These are phyloP conservation scores for Suillus sp. DNA, from an alignment of 768 basidiomycete species.

Conservation along the genomic window DNA sequence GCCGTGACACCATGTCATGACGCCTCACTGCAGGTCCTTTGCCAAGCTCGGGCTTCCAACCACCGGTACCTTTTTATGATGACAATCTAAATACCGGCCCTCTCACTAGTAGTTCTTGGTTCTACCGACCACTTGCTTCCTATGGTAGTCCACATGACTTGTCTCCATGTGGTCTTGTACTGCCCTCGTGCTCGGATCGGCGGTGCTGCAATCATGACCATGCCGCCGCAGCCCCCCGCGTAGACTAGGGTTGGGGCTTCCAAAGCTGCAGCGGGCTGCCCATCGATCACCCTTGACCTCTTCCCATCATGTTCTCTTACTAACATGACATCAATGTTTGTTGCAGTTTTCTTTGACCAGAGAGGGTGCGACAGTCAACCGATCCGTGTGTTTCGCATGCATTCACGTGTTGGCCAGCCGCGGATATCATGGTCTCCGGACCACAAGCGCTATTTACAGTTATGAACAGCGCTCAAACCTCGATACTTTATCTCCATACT, in stretches of 20 bases:
- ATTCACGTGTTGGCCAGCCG: background rate
- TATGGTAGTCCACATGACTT: slow-evolving; percentile 25
- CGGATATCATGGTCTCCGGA: slow-evolving; percentile 6
- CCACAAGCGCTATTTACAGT: background rate
- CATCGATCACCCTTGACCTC: slow-evolving; percentile 10
- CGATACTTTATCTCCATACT: slow-evolving; percentile 3
- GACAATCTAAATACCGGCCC: slow-evolving; percentile 17
- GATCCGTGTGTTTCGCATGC: background rate
- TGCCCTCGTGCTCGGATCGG: slow-evolving; percentile 26
- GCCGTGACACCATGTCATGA: background rate
- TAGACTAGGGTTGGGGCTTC: slow-evolving; percentile 11
- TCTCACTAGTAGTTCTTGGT: too few species aligned
- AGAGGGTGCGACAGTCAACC: background rate
- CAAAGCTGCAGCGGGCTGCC: background rate
- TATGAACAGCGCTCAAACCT: slow-evolving; percentile 1
- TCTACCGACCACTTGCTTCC: too few species aligned
- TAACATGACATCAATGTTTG: slow-evolving; percentile 5
- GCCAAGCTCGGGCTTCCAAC: slow-evolving; percentile 11
- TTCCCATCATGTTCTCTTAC: too few species aligned
- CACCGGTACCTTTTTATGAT: slow-evolving; percentile 15
- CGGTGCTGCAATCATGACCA: slow-evolving; percentile 13
- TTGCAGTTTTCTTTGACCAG: background rate
- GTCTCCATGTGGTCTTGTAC: slow-evolving; percentile 29
- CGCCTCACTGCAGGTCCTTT: background rate
- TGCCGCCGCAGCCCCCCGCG: slow-evolving; percentile 14